Evolutionary conservation across 2,329 filamentous ascomycete genomes (phyloP), one percentile per base, ranked within the genome.

Genomic region (Sclerotinia borealis): DNA sequence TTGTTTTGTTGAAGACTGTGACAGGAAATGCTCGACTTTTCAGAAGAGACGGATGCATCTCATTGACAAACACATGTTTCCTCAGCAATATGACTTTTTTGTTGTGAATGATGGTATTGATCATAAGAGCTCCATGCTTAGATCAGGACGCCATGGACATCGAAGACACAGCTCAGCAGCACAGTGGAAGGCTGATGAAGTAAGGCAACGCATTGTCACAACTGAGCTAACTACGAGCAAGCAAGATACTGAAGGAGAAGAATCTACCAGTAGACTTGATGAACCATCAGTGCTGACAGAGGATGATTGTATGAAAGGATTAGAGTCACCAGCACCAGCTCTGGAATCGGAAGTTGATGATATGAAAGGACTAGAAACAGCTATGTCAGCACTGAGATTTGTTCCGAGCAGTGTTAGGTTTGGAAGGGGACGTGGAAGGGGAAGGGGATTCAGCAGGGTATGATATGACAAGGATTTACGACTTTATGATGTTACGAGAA

Each of bases 31-130:
- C 77, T 86, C 85, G 62, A 92, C 90, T 4, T 87, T 89, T 36
- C 87, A 91, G 72, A 98, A 96, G 76, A 85, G 95, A 50, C 84
- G 91, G 39, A 85, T 91, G 74, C 93, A 99, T 79, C 81, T 96
- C 68, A 91, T 96, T 69, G 93, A 96, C 79, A 97, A 96, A 78
- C 95, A 99, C 76, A 83, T 88, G 77, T 99, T 95, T 73, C 93
- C 93, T 13, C 86, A 85, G 73, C 90, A 91, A 71, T 96, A 92
- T 77, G 93, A 96, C 76, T 96, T 96, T 71, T 85, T 86, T 56
- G 85, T 98, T 59, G 89, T 96, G 3, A 91, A 92, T 68, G 86
- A 91, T 66, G 95, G 95, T n/a, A 90, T 97, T 65, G 93, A 97
- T 72, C 88, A 88, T 54, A 85, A 91, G 59, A 86, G 81, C 49